Percentiles rank a stretch among this genome's conserved stretches.
Evolutionary conservation across 257 asterid genomes (phyloP).

Genomic region (Sherardia arvensis): DNA sequence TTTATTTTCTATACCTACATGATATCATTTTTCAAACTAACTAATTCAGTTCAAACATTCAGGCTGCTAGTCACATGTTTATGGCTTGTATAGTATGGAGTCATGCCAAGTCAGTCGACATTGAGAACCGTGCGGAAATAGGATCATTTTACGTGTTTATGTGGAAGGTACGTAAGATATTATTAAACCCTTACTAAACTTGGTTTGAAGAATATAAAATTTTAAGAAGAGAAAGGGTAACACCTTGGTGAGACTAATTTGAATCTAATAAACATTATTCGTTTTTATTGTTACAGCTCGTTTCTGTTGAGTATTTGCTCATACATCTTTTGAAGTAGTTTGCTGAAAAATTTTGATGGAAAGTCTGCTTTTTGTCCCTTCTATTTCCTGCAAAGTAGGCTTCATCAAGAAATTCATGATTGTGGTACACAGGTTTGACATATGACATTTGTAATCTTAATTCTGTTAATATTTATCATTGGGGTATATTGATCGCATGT

Average conservation of each 20-base stretch:
- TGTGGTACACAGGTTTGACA: too few relatives aligned
- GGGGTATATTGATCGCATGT: too few relatives aligned
- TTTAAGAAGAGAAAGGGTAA: too few relatives aligned
- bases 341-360: neutral
- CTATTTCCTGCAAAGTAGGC: too few relatives aligned
- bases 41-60: neutral
- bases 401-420: too few relatives aligned
- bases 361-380: neutral
- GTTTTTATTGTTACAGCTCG: slow-evolving; percentile 47
- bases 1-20: too few relatives aligned
- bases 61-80: slow-evolving; percentile 62
- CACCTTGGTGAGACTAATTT: too few relatives aligned
- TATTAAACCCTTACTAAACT: neutral
- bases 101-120: slow-evolving; percentile 62
- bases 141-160: slow-evolving; percentile 94
- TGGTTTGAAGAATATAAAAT: too few relatives aligned
- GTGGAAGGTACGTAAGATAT: slow-evolving; percentile 79
- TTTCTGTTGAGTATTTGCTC: slow-evolving; percentile 81
- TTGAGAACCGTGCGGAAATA: slow-evolving; percentile 53
- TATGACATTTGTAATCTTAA: too few relatives aligned
- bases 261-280: too few relatives aligned
- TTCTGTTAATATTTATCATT: too few relatives aligned
- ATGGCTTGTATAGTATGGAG: slow-evolving; percentile 66
- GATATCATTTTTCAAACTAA: too few relatives aligned
- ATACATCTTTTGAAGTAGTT: slow-evolving; percentile 67